A percentile compares a stretch with the other conserved stretches of the same genome.
Evolutionary conservation across 805 yeast genomes (phyloP).

Genomic region (Yueomyces sinensis): DNA sequence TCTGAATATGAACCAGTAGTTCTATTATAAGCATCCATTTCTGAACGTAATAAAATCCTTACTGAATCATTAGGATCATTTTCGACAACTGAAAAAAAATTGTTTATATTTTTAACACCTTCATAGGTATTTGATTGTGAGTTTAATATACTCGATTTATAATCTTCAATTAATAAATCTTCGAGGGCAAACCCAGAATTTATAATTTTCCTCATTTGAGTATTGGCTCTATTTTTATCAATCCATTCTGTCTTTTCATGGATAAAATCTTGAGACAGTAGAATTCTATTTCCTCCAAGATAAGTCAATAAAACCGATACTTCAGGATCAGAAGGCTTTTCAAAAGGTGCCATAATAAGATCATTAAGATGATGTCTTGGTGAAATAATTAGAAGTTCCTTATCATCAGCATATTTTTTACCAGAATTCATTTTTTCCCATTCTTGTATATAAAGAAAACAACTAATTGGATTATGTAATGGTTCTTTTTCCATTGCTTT

Average conservation of each 20-base stretch:
- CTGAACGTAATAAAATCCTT: constrained; percentile 19
- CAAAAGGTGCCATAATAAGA: constrained; percentile 14
- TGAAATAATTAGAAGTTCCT: constrained; percentile 12
- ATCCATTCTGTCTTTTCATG: too few relatives aligned
- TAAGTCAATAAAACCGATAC: constrained; percentile 7
- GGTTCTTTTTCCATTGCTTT: constrained; percentile 10
- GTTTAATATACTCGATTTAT: neutral
- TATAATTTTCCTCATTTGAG: constrained; percentile 7
- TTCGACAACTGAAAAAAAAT: constrained; percentile 16
- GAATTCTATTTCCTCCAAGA: constrained; percentile 8
- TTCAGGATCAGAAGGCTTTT: constrained; percentile 3
- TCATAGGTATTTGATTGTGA: neutral
- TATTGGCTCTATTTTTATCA: neutral
- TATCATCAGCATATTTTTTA: constrained; percentile 1
- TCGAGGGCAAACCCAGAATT: constrained; percentile 23
- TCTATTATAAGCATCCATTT: constrained; percentile 20
- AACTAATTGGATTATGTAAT: constrained; percentile 12
- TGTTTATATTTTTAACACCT: constrained; percentile 1
- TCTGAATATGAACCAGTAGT: constrained; percentile 14
- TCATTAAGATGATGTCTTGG: constrained; percentile 21
- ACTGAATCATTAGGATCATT: constrained; percentile 9
- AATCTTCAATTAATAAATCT: constrained; percentile 9
- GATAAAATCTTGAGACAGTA: constrained; percentile 9
- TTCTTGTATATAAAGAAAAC: constrained; percentile 10
- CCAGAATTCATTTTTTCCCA: constrained; percentile 2